Conservation (phyloP, 2,329 filamentous ascomycete species). For the Exserohilum turcica region DNA sequence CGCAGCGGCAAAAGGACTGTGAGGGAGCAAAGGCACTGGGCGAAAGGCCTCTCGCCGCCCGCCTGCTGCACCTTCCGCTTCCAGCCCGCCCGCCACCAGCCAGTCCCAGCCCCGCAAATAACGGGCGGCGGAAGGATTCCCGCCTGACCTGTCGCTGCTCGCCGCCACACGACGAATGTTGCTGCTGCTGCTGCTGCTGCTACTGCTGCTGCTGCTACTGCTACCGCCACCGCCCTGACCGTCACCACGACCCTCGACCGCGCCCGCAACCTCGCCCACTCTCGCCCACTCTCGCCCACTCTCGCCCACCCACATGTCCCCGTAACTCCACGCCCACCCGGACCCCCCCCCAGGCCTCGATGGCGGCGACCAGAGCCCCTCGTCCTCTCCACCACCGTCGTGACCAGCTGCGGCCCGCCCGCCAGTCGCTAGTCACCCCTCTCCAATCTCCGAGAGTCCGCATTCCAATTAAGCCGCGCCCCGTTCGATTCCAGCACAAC, state of each 20-base stretch:
- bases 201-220: too few relatives aligned
- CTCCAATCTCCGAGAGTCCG: constrained; percentile 5
- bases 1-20: background rate
- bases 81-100: constrained; percentile 12
- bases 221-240: too few relatives aligned
- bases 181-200: too few relatives aligned
- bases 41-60: too few relatives aligned
- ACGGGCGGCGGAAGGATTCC: constrained; percentile 17
- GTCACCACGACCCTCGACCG: too few relatives aligned
- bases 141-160: constrained; percentile 13
- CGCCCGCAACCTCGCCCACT: too few relatives aligned
- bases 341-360: too few relatives aligned
- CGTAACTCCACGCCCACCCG: constrained; percentile 7
- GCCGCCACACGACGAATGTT: too few relatives aligned
- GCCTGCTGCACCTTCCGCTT: constrained; percentile 13
- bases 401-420: constrained; percentile 3
- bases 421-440: background rate
- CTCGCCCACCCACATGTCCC: constrained; percentile 9
- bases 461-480: constrained; percentile 7
- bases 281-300: background rate
- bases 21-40: too few relatives aligned
- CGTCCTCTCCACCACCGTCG: constrained; percentile 6
- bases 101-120: constrained; percentile 17
- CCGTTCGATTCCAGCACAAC: constrained; percentile 7
- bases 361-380: constrained; percentile 12